These are phyloP conservation scores for Dioscorea cayenensis DNA, from an alignment of 116 monocot species.

Conservation along the genomic window DNA sequence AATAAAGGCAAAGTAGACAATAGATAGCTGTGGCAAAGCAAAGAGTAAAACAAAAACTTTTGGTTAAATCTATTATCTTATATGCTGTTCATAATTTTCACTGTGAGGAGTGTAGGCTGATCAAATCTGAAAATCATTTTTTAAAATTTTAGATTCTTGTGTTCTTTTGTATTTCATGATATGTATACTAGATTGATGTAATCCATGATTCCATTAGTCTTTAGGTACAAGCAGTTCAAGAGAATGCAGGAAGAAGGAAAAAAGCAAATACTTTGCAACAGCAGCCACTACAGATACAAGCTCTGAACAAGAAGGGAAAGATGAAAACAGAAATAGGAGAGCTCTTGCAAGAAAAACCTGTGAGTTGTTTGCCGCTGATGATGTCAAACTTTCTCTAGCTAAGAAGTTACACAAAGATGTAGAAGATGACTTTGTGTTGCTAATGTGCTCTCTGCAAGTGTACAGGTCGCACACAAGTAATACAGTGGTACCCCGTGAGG, in stretches of 20 bases:
- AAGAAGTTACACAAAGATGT: slow-evolving; percentile 42
- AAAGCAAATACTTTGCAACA: slow-evolving; percentile 71
- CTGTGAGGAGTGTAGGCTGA: too few species aligned
- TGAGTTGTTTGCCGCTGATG: slow-evolving; percentile 26
- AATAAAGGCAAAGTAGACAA: too few species aligned
- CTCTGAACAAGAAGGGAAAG: slow-evolving; percentile 23
- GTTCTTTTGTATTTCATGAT: too few species aligned
- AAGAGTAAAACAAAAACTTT: too few species aligned
- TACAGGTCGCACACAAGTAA: too few species aligned
- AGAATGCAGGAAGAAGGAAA: slow-evolving; percentile 54
- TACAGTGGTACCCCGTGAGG: too few species aligned
- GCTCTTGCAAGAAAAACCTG: slow-evolving; percentile 30
- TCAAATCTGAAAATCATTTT: too few species aligned
- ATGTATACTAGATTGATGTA: not conserved
- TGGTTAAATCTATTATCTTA: too few species aligned
- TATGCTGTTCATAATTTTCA: too few species aligned
- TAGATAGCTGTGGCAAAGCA: too few species aligned
- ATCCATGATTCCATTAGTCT: not conserved
- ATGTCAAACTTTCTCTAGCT: slow-evolving; percentile 24
- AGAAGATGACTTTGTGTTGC: slow-evolving; percentile 72
- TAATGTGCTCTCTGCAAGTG: too few species aligned
- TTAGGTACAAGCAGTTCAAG: slow-evolving; percentile 31
- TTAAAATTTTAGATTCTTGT: too few species aligned
- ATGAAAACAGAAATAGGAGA: slow-evolving; percentile 19
- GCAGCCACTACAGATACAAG: slow-evolving; percentile 20